Conservation (phyloP, 2,329 filamentous ascomycete genomes). For the Neurospora sp. region DNA sequence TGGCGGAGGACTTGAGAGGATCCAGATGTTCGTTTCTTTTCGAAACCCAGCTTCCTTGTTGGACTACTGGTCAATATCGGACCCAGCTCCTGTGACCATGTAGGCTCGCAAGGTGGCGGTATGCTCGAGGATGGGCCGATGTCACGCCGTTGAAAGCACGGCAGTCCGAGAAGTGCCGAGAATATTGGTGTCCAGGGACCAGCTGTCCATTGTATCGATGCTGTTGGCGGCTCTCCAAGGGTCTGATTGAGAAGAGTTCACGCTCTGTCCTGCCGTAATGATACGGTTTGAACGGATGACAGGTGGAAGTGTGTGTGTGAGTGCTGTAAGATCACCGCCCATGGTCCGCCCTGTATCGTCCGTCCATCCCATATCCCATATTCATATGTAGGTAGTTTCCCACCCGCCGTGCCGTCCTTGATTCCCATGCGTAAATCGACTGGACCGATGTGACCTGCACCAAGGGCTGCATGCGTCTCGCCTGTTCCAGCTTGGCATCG, state of each 20-base stretch:
- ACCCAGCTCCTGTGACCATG: background rate
- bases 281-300: background rate
- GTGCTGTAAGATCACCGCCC: background rate
- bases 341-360: background rate
- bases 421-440: background rate
- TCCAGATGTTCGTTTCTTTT: background rate
- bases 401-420: background rate
- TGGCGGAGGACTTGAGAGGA: background rate
- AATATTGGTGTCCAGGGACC: background rate
- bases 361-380: background rate
- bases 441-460: background rate
- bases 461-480: background rate
- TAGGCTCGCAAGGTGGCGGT: background rate
- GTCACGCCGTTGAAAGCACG: slow-evolving; percentile 15
- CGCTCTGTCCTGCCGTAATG: background rate
- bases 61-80: background rate
- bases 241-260: background rate
- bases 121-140: slow-evolving; percentile 8
- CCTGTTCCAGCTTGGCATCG: background rate
- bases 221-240: background rate
- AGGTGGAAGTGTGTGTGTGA: background rate
- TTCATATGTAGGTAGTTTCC: background rate
- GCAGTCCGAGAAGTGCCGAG: slow-evolving; percentile 1
- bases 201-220: background rate
- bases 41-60: background rate